phyloP scores from a whole-genome alignment of 2,329 filamentous ascomycete genomes.

The Paecilomyces fulvus region DNA sequence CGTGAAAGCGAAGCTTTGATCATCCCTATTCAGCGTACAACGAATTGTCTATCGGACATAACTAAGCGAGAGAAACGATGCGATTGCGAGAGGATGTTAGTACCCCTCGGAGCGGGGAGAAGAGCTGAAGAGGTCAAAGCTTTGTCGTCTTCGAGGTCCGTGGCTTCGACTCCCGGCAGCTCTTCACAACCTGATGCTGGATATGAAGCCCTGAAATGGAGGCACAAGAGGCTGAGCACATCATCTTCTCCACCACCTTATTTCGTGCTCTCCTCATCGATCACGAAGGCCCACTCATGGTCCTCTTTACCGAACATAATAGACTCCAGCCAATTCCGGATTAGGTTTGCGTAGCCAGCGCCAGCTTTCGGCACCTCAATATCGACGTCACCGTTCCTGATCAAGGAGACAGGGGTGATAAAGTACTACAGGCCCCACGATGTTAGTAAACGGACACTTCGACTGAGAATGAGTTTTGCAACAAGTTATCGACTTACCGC shows the following conservation, averaged over 20 bases:
- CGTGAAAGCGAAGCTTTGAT: neutral
- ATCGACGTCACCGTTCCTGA: neutral
- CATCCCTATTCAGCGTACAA: neutral
- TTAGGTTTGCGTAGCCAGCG: neutral
- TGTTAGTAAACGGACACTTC: neutral
- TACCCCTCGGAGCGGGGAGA: neutral
- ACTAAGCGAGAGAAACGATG: neutral
- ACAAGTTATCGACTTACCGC: conserved; percentile 34
- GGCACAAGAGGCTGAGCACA: neutral
- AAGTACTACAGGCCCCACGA: neutral
- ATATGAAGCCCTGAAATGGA: neutral
- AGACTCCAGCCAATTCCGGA: neutral
- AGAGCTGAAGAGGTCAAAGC: neutral
- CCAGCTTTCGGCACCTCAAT: neutral
- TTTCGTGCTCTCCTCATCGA: neutral
- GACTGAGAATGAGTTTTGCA: neutral
- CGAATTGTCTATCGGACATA: neutral
- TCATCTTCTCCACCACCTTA: neutral
- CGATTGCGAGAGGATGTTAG: no score
- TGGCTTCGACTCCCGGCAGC: no score
- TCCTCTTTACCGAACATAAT: neutral
- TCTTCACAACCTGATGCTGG: no score
- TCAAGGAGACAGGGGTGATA: neutral
- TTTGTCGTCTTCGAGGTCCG: neutral
- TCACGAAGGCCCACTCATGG: neutral